Conservation (phyloP, 148 eudicot species). For the Vaccinium macrocarpon region DNA sequence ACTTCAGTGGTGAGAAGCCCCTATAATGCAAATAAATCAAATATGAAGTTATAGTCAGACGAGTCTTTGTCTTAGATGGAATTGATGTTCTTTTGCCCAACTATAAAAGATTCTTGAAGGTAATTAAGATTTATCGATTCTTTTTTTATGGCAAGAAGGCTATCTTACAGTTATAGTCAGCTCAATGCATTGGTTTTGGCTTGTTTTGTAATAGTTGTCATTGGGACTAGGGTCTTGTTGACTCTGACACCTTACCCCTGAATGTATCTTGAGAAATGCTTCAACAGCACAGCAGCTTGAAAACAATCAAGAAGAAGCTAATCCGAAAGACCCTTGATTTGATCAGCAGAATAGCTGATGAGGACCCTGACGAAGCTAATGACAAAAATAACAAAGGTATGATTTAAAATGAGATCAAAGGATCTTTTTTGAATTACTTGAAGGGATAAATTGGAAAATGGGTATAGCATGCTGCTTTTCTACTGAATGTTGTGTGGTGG, state of each 20-base stretch:
- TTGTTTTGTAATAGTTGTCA: slow-evolving; percentile 20
- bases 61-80: slow-evolving; percentile 96
- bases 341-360: slow-evolving; percentile 96
- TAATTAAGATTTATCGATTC: slow-evolving; percentile 24
- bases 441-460: too few relatives aligned
- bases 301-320: slow-evolving; percentile 93
- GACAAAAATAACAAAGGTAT: slow-evolving; percentile 60
- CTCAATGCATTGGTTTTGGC: not conserved
- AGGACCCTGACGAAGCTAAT: slow-evolving; percentile 87
- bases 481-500: not conserved
- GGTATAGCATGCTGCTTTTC: too few relatives aligned
- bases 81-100: slow-evolving; percentile 94
- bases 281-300: slow-evolving; percentile 96
- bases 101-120: slow-evolving; percentile 83
- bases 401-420: not conserved
- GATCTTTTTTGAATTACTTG: not conserved
- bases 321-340: slow-evolving; percentile 97
- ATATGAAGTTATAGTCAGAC: slow-evolving; percentile 84
- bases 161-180: too few relatives aligned
- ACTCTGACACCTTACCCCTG: slow-evolving; percentile 93
- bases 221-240: slow-evolving; percentile 82
- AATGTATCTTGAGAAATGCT: slow-evolving; percentile 99
- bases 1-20: slow-evolving; percentile 88
- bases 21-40: slow-evolving; percentile 84
- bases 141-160: too few relatives aligned